Conservation (phyloP, 164 flowering plant species). For the Stephania japonica region DNA sequence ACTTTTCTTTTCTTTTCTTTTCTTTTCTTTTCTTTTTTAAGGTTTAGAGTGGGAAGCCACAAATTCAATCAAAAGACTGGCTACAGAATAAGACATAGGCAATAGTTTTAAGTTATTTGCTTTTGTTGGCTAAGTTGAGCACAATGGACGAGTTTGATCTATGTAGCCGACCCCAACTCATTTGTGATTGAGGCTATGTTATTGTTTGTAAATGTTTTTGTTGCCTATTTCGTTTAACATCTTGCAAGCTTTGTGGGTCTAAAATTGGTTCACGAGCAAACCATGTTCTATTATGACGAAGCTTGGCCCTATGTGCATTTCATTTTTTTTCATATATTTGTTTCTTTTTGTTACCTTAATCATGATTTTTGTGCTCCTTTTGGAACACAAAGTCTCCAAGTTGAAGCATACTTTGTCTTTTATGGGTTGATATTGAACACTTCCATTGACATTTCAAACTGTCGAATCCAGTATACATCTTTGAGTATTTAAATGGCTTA, state of each 20-base stretch:
- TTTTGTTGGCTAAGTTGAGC: too few relatives aligned
- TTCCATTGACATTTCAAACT: not conserved
- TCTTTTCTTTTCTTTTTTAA: not conserved
- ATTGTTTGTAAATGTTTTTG: not conserved
- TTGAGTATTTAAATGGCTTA: not conserved
- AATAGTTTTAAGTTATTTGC: not conserved
- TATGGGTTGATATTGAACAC: not conserved
- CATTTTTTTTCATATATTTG: not conserved
- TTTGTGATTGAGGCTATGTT: not conserved
- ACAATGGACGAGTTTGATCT: too few relatives aligned
- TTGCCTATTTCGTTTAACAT: not conserved
- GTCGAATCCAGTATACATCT: not conserved
- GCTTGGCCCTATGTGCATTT: not conserved
- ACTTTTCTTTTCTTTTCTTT: too few relatives aligned
- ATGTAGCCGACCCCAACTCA: too few relatives aligned
- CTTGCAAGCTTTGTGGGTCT: not conserved
- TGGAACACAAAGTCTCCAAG: not conserved
- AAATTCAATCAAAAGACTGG: not conserved
- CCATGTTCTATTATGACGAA: not conserved
- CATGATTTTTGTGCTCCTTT: not conserved
- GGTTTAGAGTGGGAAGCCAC: not conserved
- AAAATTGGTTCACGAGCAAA: not conserved
- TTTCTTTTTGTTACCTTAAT: not conserved
- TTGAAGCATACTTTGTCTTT: not conserved
- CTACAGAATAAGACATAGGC: not conserved